Percentiles rank a stretch among this genome's conserved stretches.
Evolutionary conservation across 768 basidiomycete genomes (phyloP).

Genomic region (Pilatotrama ljubarskyi): DNA sequence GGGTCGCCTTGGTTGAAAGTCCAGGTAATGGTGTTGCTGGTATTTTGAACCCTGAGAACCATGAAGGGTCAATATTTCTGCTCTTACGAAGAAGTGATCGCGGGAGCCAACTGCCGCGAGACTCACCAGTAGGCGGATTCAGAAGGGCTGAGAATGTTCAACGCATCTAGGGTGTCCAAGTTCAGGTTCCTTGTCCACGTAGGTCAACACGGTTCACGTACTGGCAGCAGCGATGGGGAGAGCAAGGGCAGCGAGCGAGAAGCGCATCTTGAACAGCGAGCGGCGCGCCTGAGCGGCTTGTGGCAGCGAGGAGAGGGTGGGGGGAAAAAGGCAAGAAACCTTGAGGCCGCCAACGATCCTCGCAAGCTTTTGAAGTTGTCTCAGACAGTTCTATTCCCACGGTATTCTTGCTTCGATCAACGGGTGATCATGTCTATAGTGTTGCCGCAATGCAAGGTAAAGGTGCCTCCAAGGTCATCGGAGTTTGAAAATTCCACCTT

Average conservation of each 20-base stretch:
- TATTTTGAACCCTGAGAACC: constrained; percentile 35
- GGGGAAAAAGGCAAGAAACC: constrained; percentile 19
- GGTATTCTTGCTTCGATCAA: constrained; percentile 1
- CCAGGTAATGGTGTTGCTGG: constrained; percentile 39
- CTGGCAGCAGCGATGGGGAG: constrained; percentile 28
- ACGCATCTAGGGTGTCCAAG: constrained; percentile 26
- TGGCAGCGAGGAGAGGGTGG: constrained; percentile 20
- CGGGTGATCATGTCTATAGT: neutral
- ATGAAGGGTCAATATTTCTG: too few species aligned
- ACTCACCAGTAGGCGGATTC: constrained; percentile 34
- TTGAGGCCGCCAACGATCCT: constrained; percentile 9
- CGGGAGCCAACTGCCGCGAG: neutral
- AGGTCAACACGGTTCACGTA: constrained; percentile 20
- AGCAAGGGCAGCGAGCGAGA: constrained; percentile 28
- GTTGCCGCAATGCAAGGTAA: too few species aligned
- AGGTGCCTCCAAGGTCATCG: too few species aligned
- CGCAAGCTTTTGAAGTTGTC: constrained; percentile 11
- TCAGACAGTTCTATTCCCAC: constrained; percentile 16
- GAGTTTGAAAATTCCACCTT: too few species aligned
- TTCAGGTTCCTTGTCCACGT: neutral
- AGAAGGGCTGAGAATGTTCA: constrained; percentile 35
- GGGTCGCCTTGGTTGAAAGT: constrained; percentile 34
- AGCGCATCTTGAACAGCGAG: constrained; percentile 30
- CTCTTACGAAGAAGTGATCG: too few species aligned
- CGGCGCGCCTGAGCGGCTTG: constrained; percentile 14